phyloP scores from a whole-genome alignment of 2,329 filamentous ascomycete genomes.

The Xylogone sp. region DNA sequence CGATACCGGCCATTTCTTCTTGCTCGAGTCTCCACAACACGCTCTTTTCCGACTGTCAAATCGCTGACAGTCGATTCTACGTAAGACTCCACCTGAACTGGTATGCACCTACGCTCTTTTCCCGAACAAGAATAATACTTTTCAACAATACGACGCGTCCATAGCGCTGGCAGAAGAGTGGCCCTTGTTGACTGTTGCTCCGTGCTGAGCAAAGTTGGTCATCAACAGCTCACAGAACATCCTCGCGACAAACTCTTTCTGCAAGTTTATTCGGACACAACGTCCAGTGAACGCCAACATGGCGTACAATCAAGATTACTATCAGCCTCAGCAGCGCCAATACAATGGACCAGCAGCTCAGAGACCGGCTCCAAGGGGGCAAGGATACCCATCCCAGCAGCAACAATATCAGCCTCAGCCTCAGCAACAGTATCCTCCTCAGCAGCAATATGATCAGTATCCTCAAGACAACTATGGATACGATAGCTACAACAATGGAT shows the following conservation, averaged over 20 bases:
- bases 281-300: conserved; percentile 14
- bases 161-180: neutral
- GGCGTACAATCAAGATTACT: conserved; percentile 27
- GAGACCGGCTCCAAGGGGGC: conserved; percentile 18
- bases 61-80: neutral
- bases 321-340: conserved; percentile 20
- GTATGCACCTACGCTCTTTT: neutral
- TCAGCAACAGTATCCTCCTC: conserved; percentile 53
- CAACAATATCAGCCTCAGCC: conserved; percentile 21
- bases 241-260: neutral
- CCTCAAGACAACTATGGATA: conserved; percentile 25
- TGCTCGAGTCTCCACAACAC: neutral
- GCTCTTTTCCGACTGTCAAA: neutral
- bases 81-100: neutral
- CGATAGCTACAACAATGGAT: conserved; percentile 20
- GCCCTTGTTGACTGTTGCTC: neutral
- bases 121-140: no score
- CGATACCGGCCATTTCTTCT: neutral
- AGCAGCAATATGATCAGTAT: conserved; percentile 48
- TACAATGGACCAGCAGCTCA: conserved; percentile 6
- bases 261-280: neutral
- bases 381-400: neutral
- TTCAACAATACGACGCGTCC: no score
- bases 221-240: neutral
- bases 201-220: neutral